Evolutionary conservation across 2,329 filamentous ascomycete genomes (phyloP).

Genomic region (Leptodontidium sp.): DNA sequence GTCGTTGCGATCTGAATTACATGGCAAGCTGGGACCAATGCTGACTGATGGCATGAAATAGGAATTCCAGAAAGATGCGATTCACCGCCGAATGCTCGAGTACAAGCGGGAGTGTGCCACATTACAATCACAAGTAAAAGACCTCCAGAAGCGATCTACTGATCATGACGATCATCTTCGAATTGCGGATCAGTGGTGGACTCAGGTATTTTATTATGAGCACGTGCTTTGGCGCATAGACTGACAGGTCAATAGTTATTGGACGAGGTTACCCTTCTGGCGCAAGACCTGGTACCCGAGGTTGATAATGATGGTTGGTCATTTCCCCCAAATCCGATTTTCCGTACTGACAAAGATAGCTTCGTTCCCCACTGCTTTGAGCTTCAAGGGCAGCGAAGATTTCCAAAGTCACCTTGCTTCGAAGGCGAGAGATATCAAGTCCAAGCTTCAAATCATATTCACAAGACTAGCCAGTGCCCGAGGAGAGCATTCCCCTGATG

Average conservation of each 20-base stretch:
- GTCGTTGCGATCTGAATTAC: conserved; percentile 34
- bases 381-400: conserved; percentile 70
- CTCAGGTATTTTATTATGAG: conserved; percentile 70
- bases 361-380: conserved; percentile 64
- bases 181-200: conserved; percentile 91
- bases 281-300: conserved; percentile 57
- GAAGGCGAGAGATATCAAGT: conserved; percentile 79
- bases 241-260: conserved; percentile 56
- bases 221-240: background rate
- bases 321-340: background rate
- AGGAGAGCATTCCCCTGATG: conserved; percentile 69
- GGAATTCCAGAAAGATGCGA: conserved; percentile 95
- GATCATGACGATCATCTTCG: conserved; percentile 94
- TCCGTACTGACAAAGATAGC: conserved; percentile 52
- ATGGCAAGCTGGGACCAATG: conserved; percentile 47
- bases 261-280: conserved; percentile 70
- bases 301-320: conserved; percentile 50
- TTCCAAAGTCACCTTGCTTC: conserved; percentile 84
- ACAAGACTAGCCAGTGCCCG: conserved; percentile 59
- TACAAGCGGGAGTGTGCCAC: conserved; percentile 91
- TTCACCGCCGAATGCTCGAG: conserved; percentile 96
- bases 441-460: conserved; percentile 76
- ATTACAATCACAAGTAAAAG: conserved; percentile 81
- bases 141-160: conserved; percentile 78
- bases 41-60: conserved; percentile 52